Evolutionary conservation across 306 rosid genomes (phyloP).

Genomic region (Quercus berberidifolia): DNA sequence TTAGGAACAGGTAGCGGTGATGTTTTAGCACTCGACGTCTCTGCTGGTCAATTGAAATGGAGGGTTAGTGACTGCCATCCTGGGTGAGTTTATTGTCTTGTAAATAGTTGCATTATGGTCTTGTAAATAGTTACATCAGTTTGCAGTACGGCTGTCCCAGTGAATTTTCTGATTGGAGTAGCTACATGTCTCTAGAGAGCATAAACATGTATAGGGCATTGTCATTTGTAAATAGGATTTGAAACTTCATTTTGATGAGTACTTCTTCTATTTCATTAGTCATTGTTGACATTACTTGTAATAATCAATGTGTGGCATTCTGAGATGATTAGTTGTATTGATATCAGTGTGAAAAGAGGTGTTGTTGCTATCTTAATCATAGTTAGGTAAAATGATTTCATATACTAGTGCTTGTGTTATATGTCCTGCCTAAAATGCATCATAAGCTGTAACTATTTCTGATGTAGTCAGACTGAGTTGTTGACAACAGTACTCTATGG

Average conservation of each 20-base stretch:
- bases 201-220: background rate
- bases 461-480: background rate
- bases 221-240: background rate
- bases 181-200: background rate
- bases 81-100: conserved; percentile 48
- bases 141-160: background rate
- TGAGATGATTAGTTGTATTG: no score
- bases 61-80: conserved; percentile 78
- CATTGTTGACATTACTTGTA: no score
- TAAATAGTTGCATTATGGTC: background rate
- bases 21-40: conserved; percentile 73
- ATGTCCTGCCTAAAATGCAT: background rate
- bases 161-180: background rate
- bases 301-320: no score
- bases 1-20: conserved; percentile 95
- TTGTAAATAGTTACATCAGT: background rate
- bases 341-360: no score
- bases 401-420: no score
- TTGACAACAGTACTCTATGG: background rate
- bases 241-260: background rate
- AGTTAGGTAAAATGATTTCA: no score
- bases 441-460: background rate
- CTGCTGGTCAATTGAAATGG: conserved; percentile 85
- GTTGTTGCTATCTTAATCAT: no score
- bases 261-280: no score